Evolutionary conservation across 2,329 filamentous ascomycete species (phyloP), one percentile per base, ranked within the genome.

Genomic region (Colletotrichum salicis): DNA sequence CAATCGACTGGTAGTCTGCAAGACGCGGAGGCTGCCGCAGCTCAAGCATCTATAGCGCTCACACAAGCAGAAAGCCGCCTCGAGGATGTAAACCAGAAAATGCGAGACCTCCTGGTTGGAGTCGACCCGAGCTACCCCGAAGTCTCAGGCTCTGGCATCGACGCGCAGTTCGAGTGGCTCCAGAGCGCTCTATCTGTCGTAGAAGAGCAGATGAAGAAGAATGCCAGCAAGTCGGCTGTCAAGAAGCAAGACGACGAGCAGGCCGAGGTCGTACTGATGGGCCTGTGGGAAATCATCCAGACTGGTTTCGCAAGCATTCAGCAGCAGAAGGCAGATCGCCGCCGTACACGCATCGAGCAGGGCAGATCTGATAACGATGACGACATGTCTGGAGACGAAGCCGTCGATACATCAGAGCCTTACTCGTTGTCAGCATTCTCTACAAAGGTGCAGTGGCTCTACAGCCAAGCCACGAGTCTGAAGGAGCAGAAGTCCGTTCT

Each of bases 401-500:
- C 86, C 22, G 85, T 86, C 67, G 86, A 89, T 74, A 78, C 84
- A 29, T 86, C 86, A 69, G 90, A 93, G 75, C 76, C 87, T 1
- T 97, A 94, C 82, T 93, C 92, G 1, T 83, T 97, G 4, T 86
- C 88, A 27, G 93, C 92, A 24, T 97, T 98, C 80, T 92, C 91
- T 19, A 85, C 89, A 10, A 94, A 94, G 77, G 91, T 98, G 1
- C 92, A 95, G 77, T 93, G 91, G 83, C 84, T 98, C 5, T 94
- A 95, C 78, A 86, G 87, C 52, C 93, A 94, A 70, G 89, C 94
- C n/a, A 92, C 91, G 22, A 89, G 89, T 24, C 85, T 98, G 45
- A 92, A 94, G 73, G 94, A 97, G 76, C 95, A 98, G 79, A 97
- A 97, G 79, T 90, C 91, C 60, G 95, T 97, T 27, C 87, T 98